These are phyloP conservation scores for Daldinia caldariorum DNA, from an alignment of 495 filamentous ascomycete genomes.

Conservation along the genomic window DNA sequence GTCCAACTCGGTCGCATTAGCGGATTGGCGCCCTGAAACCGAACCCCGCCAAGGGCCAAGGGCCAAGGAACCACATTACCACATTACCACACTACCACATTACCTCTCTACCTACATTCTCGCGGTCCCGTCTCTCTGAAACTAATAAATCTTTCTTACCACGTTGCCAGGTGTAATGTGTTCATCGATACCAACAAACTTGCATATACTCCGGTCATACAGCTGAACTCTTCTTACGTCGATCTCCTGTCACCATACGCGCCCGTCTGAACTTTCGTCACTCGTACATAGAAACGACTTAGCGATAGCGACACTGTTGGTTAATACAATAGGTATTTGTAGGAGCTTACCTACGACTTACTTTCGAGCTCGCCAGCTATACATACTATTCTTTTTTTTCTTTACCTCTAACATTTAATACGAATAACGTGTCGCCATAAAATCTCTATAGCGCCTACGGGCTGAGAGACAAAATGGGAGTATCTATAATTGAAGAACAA, in stretches of 20 bases:
- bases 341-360: slow-evolving; percentile 17
- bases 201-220: slow-evolving; percentile 7
- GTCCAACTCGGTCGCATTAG: slow-evolving; percentile 34
- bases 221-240: background rate
- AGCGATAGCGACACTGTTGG: slow-evolving; percentile 3
- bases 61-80: slow-evolving; percentile 19
- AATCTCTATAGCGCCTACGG: slow-evolving; percentile 26
- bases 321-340: slow-evolving; percentile 4
- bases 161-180: slow-evolving; percentile 31
- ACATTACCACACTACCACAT: slow-evolving; percentile 17
- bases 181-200: slow-evolving; percentile 21
- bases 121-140: slow-evolving; percentile 28
- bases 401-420: background rate
- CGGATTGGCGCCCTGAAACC: slow-evolving; percentile 42
- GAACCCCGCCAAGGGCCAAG: slow-evolving; percentile 40
- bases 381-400: background rate
- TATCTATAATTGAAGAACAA: slow-evolving; percentile 56
- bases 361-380: background rate
- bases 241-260: background rate
- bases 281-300: slow-evolving; percentile 10
- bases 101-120: slow-evolving; percentile 26
- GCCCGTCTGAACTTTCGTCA: background rate
- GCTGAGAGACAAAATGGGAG: slow-evolving; percentile 48
- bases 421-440: slow-evolving; percentile 7
- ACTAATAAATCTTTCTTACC: slow-evolving; percentile 38